Conservation (phyloP, 495 filamentous ascomycete species). For the Penicillium egyptiacum region DNA sequence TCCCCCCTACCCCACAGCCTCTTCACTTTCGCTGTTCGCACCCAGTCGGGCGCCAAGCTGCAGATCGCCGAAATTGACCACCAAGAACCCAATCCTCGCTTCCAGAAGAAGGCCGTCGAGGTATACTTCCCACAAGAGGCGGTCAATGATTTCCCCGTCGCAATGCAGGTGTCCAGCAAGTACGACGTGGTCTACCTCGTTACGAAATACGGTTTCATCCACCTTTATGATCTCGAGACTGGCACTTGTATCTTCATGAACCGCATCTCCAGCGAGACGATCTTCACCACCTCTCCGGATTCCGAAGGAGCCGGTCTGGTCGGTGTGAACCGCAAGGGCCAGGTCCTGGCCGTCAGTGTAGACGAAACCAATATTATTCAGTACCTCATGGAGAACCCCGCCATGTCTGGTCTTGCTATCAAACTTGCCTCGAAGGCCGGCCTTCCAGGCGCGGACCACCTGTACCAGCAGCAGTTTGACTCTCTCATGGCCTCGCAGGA, state of each 20-base stretch:
- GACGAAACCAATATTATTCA: constrained; percentile 88
- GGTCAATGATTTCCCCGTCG: constrained; percentile 94
- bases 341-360: constrained; percentile 89
- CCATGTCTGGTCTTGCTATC: constrained; percentile 84
- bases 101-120: constrained; percentile 93
- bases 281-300: constrained; percentile 90
- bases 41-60: constrained; percentile 84
- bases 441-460: constrained; percentile 89
- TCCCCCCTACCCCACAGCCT: constrained; percentile 89
- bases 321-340: constrained; percentile 96
- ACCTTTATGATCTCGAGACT: constrained; percentile 95
- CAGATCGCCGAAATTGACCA: constrained; percentile 99
- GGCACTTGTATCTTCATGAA: constrained; percentile 99
- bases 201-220: constrained; percentile 99
- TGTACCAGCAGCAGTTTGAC: constrained; percentile 92
- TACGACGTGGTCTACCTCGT: constrained; percentile 96
- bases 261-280: constrained; percentile 97
- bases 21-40: constrained; percentile 94
- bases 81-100: constrained; percentile 78
- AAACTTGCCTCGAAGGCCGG: constrained; percentile 94
- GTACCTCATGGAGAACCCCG: constrained; percentile 93
- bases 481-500: constrained; percentile 72
- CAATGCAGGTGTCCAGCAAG: constrained; percentile 93
- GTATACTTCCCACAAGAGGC: constrained; percentile 97
- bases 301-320: constrained; percentile 81